Base-by-base conservation (phyloP, 2,329 filamentous ascomycete species). In the Zopfia rhizophila region DNA sequence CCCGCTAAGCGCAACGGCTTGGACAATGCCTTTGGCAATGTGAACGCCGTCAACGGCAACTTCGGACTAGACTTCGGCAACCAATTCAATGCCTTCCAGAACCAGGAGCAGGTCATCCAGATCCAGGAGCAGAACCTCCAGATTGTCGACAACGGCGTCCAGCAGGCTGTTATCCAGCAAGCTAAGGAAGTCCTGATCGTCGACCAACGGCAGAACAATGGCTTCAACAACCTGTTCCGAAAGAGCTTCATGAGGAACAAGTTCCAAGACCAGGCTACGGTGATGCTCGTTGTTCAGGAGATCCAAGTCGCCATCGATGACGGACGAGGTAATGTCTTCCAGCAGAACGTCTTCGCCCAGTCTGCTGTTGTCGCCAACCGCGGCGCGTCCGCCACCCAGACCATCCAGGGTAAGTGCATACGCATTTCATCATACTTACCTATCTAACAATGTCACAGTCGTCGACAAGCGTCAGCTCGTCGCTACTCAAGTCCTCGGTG, bases 191-290 rank as follows among this genome's bases (percentile, higher is more conserved):
- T 65, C 17, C 56, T 68, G 16, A 48, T 67, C 32, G 53, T 67
- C 24, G 53, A 68, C 44, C 53, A 66, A 23, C 51, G 63, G 48
- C 55, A 63, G 44, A 61, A 61, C 49, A 62, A 58, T 24, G 47
- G 60, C 37, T 16, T 67, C 33, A 69, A 69, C 54, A 61, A 69
- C 55, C 38, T 66, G 11, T 65, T 66, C 60, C 58, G 65, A 45
- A 63, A 63, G 52, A 38, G 49, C 35, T 62, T 56, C 58, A 60
- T 57, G 45, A 46, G 48, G 31, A 60, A 59, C 37, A 40, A 59
- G 23, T 48, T 48, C 50, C 48, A 50, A 8, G 45, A 64, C 11
- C 32, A 49, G 22, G 28, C 52, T 8, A 66, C 63, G 7, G 63
- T 66, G 10, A 55, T 66, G 27, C 45, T 68, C 4, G 61, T 68